Conservation (phyloP, 805 yeast genomes). For the Kuraishia piskuri region DNA sequence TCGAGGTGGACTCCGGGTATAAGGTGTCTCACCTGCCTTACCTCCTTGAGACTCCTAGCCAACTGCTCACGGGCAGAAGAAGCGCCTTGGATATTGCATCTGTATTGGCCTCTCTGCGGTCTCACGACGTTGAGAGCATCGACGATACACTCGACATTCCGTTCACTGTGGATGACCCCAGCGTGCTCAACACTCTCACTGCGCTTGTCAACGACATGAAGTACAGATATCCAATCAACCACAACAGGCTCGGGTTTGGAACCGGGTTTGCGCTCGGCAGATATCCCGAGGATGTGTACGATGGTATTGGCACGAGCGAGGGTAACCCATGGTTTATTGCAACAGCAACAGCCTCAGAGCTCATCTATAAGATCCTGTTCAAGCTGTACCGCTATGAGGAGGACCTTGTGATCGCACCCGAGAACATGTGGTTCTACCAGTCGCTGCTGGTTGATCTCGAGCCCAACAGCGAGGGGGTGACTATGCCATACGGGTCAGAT, state of each 20-base stretch:
- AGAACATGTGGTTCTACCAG: constrained; percentile 11
- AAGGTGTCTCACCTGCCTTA: constrained; percentile 35
- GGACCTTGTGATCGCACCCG: constrained; percentile 30
- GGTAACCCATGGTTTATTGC: constrained; percentile 95
- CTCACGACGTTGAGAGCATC: constrained; percentile 30
- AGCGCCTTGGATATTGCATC: constrained; percentile 77
- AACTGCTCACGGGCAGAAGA: constrained; percentile 32
- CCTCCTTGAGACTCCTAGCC: constrained; percentile 61
- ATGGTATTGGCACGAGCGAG: constrained; percentile 61
- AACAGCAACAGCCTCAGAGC: constrained; percentile 61
- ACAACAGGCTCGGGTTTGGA: constrained; percentile 22
- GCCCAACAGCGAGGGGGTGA: constrained; percentile 7
- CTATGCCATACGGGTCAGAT: constrained; percentile 27
- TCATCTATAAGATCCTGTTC: constrained; percentile 46
- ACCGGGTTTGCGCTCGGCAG: constrained; percentile 74
- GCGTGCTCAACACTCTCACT: constrained; percentile 54
- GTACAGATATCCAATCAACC: constrained; percentile 68
- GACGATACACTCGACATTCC: constrained; percentile 39
- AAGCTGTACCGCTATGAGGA: constrained; percentile 28
- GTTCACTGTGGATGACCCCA: constrained; percentile 49
- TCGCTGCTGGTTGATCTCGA: constrained; percentile 15
- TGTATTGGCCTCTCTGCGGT: constrained; percentile 39
- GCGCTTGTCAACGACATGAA: constrained; percentile 63
- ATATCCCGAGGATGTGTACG: constrained; percentile 87
- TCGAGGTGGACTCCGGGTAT: constrained; percentile 33